Conservation (phyloP, 139 green algal species). For the Chara braunii region DNA sequence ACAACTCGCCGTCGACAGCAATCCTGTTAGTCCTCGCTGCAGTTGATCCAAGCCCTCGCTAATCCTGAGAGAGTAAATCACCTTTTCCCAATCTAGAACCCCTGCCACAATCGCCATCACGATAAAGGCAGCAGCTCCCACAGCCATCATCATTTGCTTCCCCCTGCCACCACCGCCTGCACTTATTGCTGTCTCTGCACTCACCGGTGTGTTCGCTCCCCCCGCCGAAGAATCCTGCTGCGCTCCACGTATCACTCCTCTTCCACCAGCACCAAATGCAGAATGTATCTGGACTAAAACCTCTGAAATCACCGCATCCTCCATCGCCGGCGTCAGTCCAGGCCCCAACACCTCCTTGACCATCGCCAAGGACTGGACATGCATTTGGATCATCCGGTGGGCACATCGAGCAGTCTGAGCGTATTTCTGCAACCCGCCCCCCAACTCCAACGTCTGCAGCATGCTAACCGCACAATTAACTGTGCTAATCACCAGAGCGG, state of each 20-base stretch:
- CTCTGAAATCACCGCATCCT: conserved; percentile 3
- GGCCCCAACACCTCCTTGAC: conserved; percentile 10
- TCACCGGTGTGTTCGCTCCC: too few species aligned
- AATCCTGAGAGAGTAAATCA: neutral
- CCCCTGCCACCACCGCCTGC: too few species aligned
- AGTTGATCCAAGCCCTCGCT: neutral
- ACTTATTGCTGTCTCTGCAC: too few species aligned
- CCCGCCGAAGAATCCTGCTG: too few species aligned
- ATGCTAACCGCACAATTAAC: too few species aligned
- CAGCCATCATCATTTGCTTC: conserved; percentile 1
- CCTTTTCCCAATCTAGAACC: neutral
- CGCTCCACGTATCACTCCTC: neutral
- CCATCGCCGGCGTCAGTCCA: neutral
- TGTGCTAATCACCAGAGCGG: too few species aligned
- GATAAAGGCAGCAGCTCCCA: conserved; percentile 1
- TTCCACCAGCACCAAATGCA: neutral
- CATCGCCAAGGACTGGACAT: conserved; percentile 9
- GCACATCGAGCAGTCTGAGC: too few species aligned
- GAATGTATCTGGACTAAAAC: neutral
- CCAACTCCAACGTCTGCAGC: too few species aligned
- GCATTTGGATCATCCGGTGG: neutral
- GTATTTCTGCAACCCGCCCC: too few species aligned
- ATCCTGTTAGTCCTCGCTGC: neutral
- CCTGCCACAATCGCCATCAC: neutral
- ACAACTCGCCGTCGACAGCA: too few species aligned